Percentiles rank a stretch among this genome's conserved stretches.
These are phyloP conservation scores for Metschnikowia anglica DNA, from an alignment of 805 yeast genomes.

Conservation along the genomic window DNA sequence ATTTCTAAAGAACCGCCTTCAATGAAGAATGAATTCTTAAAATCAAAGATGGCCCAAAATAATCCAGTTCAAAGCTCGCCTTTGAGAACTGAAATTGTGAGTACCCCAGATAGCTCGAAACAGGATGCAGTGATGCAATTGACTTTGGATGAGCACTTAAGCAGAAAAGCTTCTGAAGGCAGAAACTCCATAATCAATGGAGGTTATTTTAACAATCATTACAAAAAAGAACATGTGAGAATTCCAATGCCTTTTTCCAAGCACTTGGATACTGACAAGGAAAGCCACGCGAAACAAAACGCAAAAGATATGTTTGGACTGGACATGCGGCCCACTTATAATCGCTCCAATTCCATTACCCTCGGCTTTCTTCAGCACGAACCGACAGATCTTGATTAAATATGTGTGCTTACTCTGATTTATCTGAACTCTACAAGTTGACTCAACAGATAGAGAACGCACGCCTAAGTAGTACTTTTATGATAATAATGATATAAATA, in stretches of 20 bases:
- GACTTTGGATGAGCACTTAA: conserved; percentile 4
- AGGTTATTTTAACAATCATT: conserved; percentile 43
- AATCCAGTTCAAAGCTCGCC: conserved; percentile 19
- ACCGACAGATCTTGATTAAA: conserved; percentile 6
- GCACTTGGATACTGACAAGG: conserved; percentile 38
- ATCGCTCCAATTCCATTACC: conserved; percentile 41
- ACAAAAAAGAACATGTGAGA: conserved; percentile 44
- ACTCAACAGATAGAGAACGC: not conserved
- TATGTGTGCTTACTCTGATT: not conserved
- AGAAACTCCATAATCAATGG: conserved; percentile 5
- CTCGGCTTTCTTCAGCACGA: conserved; percentile 39
- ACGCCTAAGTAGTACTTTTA: not conserved
- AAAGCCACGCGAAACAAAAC: conserved; percentile 23
- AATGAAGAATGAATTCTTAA: conserved; percentile 9
- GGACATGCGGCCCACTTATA: conserved; percentile 28
- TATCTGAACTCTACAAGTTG: not conserved
- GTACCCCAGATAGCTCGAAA: conserved; percentile 9
- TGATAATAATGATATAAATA: not conserved
- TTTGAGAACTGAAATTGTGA: conserved; percentile 16
- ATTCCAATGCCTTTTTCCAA: conserved; percentile 42
- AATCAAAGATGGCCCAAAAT: conserved; percentile 7
- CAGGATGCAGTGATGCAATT: conserved; percentile 6
- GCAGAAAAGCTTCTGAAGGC: conserved; percentile 13
- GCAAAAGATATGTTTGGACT: conserved; percentile 13
- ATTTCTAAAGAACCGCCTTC: conserved; percentile 2